Conservation (phyloP, 768 basidiomycete species). For the Termitomyces sp. region DNA sequence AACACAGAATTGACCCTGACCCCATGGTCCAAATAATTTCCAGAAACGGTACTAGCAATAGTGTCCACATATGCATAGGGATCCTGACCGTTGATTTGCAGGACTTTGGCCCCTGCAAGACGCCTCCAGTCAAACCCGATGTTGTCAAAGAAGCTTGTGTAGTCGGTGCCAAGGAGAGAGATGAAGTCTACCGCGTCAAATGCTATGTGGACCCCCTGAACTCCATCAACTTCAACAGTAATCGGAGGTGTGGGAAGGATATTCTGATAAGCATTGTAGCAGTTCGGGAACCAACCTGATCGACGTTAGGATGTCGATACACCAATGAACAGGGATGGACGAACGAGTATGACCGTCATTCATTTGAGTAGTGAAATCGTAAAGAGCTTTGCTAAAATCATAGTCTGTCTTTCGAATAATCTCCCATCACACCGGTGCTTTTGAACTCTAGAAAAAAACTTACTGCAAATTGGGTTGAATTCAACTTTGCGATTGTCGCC, state of each 20-base stretch:
- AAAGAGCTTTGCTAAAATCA: conserved; percentile 56
- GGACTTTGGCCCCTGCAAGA: conserved; percentile 53
- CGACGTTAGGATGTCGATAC: background rate
- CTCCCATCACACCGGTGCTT: background rate
- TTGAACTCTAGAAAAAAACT: conserved; percentile 4
- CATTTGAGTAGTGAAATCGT: conserved; percentile 46
- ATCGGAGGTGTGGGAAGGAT: conserved; percentile 53
- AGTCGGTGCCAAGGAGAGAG: conserved; percentile 37
- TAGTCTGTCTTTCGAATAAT: conserved; percentile 47
- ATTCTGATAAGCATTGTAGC: conserved; percentile 50
- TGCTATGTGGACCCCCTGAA: conserved; percentile 43
- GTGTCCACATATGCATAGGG: conserved; percentile 51
- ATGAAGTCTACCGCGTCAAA: conserved; percentile 52
- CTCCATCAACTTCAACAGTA: conserved; percentile 42
- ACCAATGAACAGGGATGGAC: conserved; percentile 9
- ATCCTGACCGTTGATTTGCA: conserved; percentile 47
- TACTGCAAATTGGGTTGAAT: conserved; percentile 41
- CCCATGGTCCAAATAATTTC: conserved; percentile 60
- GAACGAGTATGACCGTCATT: conserved; percentile 66
- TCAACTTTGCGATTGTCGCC: conserved; percentile 40
- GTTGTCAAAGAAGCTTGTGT: conserved; percentile 39
- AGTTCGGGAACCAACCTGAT: conserved; percentile 54
- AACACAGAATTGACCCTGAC: conserved; percentile 60
- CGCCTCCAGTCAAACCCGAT: conserved; percentile 54
- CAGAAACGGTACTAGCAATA: conserved; percentile 53